Evolutionary conservation across 768 basidiomycete species (phyloP), one percentile per base, ranked within the genome.

Genomic region (Serendipita sp.): DNA sequence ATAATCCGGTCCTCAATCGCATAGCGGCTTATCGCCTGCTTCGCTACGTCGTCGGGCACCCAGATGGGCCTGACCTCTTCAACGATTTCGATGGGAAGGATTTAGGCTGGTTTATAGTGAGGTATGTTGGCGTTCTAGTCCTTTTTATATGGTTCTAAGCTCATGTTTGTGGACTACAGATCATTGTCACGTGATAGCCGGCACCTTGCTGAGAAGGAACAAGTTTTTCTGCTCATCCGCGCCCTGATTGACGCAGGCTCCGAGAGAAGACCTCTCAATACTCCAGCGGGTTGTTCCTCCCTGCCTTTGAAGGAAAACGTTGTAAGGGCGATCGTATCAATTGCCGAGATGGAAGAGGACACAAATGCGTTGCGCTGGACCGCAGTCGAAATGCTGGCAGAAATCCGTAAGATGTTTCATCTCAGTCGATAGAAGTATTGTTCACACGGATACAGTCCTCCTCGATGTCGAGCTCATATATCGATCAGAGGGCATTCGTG

Each of bases 321-420:
- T 62, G 83, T 97, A 76, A 83, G 96, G 37, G 89, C 91, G 10
- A 76, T 98, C n/a, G 83, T 97, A 45, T 90, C 94, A 7, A 83
- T 96, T 11, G 92, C 94, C 0, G 96, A 99, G 24, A 88, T 92
- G 65, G 79, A 82, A 8, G 96, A 98, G 68, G 96, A 98, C 70
- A 86, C 88, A 0, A 60, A 60, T 60, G 56, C 35, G 11, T 89
- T 98, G 70, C 80, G 88, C 65, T 78, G 81, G 1, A 83, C 92
- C 58, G 89, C 86, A 53, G 79, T 97, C 37, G 85, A 93, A 73
- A 96, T 91, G 0, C 74, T 99, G 64, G 81, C 89, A 0, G 96
- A 98, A 77, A 89, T 98, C 62, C 76, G 94, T 94, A 68, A 69
- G 28, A 44, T 34, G 15, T 2, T 11, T 34, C 13, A 10, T 11